These are phyloP conservation scores for Podaxis sp. DNA, from an alignment of 768 basidiomycete genomes.

Conservation along the genomic window DNA sequence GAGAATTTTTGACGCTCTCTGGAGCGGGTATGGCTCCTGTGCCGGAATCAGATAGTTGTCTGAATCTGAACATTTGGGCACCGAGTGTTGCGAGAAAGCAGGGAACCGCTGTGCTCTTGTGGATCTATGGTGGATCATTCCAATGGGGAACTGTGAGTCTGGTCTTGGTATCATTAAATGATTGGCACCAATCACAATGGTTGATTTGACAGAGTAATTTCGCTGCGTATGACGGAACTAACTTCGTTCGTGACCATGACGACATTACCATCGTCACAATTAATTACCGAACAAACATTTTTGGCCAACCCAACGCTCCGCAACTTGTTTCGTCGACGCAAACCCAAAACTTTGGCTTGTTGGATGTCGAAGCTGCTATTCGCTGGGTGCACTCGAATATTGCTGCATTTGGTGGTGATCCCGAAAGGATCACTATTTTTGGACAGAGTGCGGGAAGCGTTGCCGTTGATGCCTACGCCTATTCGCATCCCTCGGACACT, in stretches of 20 bases:
- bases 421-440: constrained; percentile 34
- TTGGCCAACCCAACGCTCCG: constrained; percentile 40
- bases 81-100: constrained; percentile 32
- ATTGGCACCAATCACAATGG: neutral
- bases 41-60: constrained; percentile 35
- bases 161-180: neutral
- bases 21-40: constrained; percentile 26
- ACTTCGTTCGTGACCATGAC: constrained; percentile 32
- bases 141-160: constrained; percentile 34
- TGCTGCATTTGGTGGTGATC: constrained; percentile 40
- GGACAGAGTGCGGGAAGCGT: constrained; percentile 38
- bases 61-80: constrained; percentile 39
- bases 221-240: constrained; percentile 27
- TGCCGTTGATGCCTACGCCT: constrained; percentile 34
- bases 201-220: constrained; percentile 27
- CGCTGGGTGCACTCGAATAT: constrained; percentile 49
- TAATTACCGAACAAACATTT: constrained; percentile 40
- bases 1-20: constrained; percentile 26
- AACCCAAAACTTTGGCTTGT: constrained; percentile 39
- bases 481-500: constrained; percentile 32
- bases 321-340: constrained; percentile 26
- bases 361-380: constrained; percentile 39
- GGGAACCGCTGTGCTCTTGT: constrained; percentile 34
- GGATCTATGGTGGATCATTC: constrained; percentile 39
- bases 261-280: constrained; percentile 36